Evolutionary conservation across 305 asterid species (phyloP), one percentile per base, ranked within the genome.

Genomic region (Rubia tinctorum): DNA sequence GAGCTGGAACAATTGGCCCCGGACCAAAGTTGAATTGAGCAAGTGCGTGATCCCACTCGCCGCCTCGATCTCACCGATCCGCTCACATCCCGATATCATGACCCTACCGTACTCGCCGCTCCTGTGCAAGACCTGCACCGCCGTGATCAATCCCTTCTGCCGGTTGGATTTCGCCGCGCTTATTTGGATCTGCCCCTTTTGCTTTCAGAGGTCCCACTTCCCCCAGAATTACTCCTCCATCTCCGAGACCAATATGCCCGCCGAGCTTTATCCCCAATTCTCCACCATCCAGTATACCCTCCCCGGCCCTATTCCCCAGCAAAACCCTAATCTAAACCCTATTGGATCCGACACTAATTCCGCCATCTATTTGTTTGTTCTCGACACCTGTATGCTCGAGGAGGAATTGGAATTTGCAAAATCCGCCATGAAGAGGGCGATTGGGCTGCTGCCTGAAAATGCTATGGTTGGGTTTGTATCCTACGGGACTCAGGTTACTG

Each of bases 21-120:
- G 91, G 20, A 85, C 99, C 25, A 95, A 95, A 85, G 98, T 92
- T 39, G 99, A 95, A 81, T 88, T 97, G 12, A 89, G 96, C 55
- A 92, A 95, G 81, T 92, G 98, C 81, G 96, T 95, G 77, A 89
- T 95, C 87, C 99, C 99, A 72, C 87, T 95, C 66, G 99, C 99
- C 14, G 95, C 96, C 39, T 87, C 96, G 37, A 87, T 95, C 77
- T 89, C 91, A 79, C 96, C 97, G 86, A 89, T 92, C 89, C 97
- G 96, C 27, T 88, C 97, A 1, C 88, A 89, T 80, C 87, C 89
- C 68, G 94, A 92, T 74, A 86, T 92, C 45, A 89, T 83, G 75
- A 72, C 86, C 73, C 88, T 92, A 22, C 92, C 86, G 0, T 95
- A 95, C 75, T 42, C 79, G 4, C 98, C 99, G 0, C 91, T 95